Evolutionary conservation across 257 asterid species (phyloP).

Genomic region (Verbascum thapsus): DNA sequence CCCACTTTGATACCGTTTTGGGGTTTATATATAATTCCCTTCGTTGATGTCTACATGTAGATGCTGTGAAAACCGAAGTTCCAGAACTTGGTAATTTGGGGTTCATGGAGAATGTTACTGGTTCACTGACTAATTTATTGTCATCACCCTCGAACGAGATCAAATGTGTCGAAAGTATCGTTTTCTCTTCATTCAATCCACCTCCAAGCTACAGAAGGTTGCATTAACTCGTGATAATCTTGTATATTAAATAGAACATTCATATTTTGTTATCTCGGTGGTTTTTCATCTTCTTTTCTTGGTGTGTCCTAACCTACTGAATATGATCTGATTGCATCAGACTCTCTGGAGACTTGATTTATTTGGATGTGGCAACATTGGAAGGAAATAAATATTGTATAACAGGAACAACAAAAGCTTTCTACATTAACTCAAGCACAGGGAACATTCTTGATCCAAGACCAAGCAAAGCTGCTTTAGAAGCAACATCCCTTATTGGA

Average conservation of each 20-base stretch:
- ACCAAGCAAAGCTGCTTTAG: slow-evolving; percentile 61
- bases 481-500: slow-evolving; percentile 82
- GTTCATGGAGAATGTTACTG: slow-evolving; percentile 66
- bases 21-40: slow-evolving; percentile 21
- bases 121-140: slow-evolving; percentile 65
- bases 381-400: slow-evolving; percentile 86
- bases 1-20: slow-evolving; percentile 19
- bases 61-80: slow-evolving; percentile 67
- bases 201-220: slow-evolving; percentile 98
- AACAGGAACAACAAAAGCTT: slow-evolving; percentile 83
- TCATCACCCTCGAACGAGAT: slow-evolving; percentile 76
- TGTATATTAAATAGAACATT: background rate
- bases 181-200: slow-evolving; percentile 92
- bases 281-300: slow-evolving; percentile 14
- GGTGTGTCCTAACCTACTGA: slow-evolving; percentile 28
- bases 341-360: slow-evolving; percentile 93
- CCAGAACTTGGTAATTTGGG: slow-evolving; percentile 84
- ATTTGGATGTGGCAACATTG: slow-evolving; percentile 82
- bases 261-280: background rate
- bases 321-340: slow-evolving; percentile 50
- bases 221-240: slow-evolving; percentile 18
- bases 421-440: slow-evolving; percentile 81
- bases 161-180: slow-evolving; percentile 75
- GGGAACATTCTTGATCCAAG: slow-evolving; percentile 75
- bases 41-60: slow-evolving; percentile 46